Conservation (phyloP, 495 filamentous ascomycete genomes). For the Poronia punctata region DNA sequence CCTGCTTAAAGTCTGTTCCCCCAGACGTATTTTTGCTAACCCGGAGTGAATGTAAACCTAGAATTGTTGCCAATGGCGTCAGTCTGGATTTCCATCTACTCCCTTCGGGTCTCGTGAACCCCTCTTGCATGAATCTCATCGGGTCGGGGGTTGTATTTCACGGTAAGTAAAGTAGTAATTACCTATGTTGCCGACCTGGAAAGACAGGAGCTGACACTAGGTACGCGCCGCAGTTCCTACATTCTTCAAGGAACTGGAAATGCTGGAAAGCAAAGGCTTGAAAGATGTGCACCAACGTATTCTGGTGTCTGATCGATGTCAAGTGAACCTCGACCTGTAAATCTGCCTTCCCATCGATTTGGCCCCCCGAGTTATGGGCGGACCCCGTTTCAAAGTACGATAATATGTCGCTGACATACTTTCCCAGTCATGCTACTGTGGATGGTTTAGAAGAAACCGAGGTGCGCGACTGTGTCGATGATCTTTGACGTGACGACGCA, state of each 20-base stretch:
- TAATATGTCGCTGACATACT: background rate
- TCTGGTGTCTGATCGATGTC: constrained; percentile 73
- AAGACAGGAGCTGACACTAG: background rate
- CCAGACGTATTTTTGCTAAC: no score
- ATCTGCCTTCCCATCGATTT: background rate
- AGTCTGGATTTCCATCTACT: constrained; percentile 52
- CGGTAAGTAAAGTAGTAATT: constrained; percentile 27
- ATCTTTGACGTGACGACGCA: background rate
- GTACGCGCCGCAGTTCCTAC: constrained; percentile 20
- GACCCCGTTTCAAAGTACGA: no score
- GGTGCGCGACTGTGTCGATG: background rate
- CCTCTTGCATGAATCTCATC: constrained; percentile 72
- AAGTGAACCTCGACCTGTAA: constrained; percentile 70
- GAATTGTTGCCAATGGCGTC: background rate
- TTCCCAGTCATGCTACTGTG: constrained; percentile 54
- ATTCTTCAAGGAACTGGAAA: constrained; percentile 81
- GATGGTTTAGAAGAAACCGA: constrained; percentile 71
- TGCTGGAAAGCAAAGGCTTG: constrained; percentile 65
- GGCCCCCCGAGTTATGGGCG: background rate
- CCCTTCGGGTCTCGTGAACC: constrained; percentile 67
- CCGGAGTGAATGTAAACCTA: no score
- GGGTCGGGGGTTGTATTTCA: constrained; percentile 81
- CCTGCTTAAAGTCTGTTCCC: background rate
- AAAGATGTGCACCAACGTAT: constrained; percentile 57
- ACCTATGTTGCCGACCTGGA: background rate